Conservation (phyloP, 371 early-diverging fungal genomes). For the Blakeslea trispora region DNA sequence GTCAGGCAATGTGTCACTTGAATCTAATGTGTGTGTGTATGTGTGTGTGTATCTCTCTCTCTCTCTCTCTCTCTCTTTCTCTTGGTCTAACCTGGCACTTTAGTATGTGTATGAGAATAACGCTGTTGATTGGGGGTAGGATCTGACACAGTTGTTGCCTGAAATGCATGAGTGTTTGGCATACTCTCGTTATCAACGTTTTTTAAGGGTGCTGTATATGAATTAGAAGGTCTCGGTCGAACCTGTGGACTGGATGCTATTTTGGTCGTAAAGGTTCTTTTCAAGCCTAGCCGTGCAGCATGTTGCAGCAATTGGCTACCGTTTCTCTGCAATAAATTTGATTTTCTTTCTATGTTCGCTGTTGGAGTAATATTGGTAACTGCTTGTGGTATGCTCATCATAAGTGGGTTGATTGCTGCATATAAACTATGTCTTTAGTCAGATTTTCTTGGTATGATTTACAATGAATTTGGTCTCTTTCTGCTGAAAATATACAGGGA, state of each 20-base stretch:
- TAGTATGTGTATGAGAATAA: neutral
- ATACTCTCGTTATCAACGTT: neutral
- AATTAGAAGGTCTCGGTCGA: slow-evolving; percentile 8
- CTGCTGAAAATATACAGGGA: neutral
- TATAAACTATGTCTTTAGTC: neutral
- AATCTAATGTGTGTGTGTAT: too few species aligned
- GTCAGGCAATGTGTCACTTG: too few species aligned
- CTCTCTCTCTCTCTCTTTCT: neutral
- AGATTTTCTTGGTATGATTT: neutral
- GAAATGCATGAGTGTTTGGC: neutral
- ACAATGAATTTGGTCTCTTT: too few species aligned
- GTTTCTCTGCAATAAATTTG: slow-evolving; percentile 7
- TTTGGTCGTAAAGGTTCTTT: slow-evolving; percentile 18
- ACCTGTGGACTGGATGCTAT: slow-evolving; percentile 8
- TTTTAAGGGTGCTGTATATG: slow-evolving; percentile 1
- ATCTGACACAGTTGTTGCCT: neutral
- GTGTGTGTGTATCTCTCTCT: too few species aligned
- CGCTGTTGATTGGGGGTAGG: neutral
- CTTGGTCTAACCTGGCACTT: neutral
- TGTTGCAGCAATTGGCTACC: slow-evolving; percentile 24
- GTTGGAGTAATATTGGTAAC: neutral
- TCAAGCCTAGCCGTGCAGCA: slow-evolving; percentile 18
- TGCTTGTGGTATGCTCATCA: neutral
- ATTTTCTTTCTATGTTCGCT: slow-evolving; percentile 2
- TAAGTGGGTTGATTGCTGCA: neutral